Conservation (phyloP, 2,329 filamentous ascomycete species). For the Xylaria sp. region DNA sequence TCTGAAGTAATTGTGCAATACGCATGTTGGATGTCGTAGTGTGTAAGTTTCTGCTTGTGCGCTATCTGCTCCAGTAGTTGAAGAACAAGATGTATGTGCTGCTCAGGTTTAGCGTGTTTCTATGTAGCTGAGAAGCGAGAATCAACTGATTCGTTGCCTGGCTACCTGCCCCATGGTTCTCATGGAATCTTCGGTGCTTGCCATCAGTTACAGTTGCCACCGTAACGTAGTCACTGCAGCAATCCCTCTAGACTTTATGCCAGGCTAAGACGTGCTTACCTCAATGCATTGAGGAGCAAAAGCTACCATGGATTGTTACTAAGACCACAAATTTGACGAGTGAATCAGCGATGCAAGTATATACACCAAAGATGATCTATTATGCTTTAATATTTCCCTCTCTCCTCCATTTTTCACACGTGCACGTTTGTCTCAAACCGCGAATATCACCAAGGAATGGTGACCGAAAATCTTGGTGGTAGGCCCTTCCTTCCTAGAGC, state of each 20-base stretch:
- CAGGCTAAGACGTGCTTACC: neutral
- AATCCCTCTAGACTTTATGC: neutral
- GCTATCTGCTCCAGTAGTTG: neutral
- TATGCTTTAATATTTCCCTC: neutral
- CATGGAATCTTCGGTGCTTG: neutral
- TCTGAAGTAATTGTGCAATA: constrained; percentile 8
- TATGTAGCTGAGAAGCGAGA: neutral
- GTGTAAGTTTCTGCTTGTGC: neutral
- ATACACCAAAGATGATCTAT: neutral
- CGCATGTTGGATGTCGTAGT: neutral
- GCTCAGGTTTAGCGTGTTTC: neutral
- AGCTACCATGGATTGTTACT: neutral
- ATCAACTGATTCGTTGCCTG: neutral
- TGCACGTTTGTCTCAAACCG: neutral
- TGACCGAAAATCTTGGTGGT: too few species aligned
- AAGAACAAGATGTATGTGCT: neutral
- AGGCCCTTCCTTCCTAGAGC: neutral
- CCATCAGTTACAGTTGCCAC: neutral
- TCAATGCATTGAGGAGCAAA: neutral
- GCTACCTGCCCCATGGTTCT: neutral
- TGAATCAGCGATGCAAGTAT: neutral
- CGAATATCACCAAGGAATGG: neutral
- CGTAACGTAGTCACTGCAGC: neutral
- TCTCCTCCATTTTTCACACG: neutral
- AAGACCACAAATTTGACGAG: neutral